These are phyloP conservation scores for Leccinum uliginosum DNA, from an alignment of 768 basidiomycete species.

Conservation along the genomic window DNA sequence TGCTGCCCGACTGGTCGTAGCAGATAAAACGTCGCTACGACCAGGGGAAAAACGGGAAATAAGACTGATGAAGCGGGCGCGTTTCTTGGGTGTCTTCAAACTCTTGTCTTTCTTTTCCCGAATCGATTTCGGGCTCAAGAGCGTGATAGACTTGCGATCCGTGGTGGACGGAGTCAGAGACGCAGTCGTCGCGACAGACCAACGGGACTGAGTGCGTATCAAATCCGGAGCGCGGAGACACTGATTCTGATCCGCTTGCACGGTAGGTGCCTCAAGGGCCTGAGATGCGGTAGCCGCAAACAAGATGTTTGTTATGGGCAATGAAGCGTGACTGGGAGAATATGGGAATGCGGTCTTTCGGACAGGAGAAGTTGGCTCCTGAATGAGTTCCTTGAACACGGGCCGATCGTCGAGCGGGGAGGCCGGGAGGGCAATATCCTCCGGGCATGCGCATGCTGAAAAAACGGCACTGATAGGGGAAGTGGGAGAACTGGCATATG, in stretches of 20 bases:
- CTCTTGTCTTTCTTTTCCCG: conserved; percentile 21
- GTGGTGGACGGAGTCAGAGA: conserved; percentile 20
- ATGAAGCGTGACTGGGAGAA: conserved; percentile 5
- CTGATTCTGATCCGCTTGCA: background rate
- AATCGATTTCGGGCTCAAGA: conserved; percentile 10
- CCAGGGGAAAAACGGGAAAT: conserved; percentile 30
- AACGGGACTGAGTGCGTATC: conserved; percentile 17
- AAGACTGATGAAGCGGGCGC: conserved; percentile 30
- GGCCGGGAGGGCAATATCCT: conserved; percentile 24
- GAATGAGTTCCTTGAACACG: conserved; percentile 1
- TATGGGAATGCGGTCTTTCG: background rate
- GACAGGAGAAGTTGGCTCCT: conserved; percentile 4
- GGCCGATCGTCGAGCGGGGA: conserved; percentile 17
- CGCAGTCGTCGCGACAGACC: conserved; percentile 31
- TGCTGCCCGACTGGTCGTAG: background rate
- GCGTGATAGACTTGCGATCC: conserved; percentile 6
- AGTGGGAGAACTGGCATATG: conserved; percentile 17
- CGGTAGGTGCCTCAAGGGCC: background rate
- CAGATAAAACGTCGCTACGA: conserved; percentile 19
- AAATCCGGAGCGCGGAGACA: conserved; percentile 5
- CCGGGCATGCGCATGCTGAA: conserved; percentile 14
- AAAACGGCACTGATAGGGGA: conserved; percentile 23
- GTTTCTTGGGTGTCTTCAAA: conserved; percentile 27
- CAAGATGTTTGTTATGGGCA: conserved; percentile 5
- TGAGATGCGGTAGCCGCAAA: conserved; percentile 8